Percentiles rank a stretch among this genome's conserved stretches.
phyloP scores from a whole-genome alignment of 1,284 basidiomycete genomes.

The Butyriboletus appendiculatus region DNA sequence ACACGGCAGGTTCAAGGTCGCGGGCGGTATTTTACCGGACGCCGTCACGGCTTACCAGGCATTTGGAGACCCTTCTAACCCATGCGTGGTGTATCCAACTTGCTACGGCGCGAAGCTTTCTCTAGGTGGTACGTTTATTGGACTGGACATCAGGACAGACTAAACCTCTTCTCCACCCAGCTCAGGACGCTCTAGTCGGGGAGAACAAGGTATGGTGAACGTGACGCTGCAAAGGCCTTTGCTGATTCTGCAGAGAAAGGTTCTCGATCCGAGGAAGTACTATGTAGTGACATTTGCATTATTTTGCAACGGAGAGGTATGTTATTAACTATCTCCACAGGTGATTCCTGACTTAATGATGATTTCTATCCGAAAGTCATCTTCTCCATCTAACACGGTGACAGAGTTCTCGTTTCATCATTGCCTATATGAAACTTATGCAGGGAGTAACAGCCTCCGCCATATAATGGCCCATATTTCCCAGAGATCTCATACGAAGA shows the following conservation, averaged over 20 bases:
- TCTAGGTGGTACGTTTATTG: slow-evolving; percentile 15
- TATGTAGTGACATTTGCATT: slow-evolving; percentile 55
- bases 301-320: slow-evolving; percentile 58
- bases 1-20: slow-evolving; percentile 24
- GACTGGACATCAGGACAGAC: not conserved
- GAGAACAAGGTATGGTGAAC: slow-evolving; percentile 40
- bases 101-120: slow-evolving; percentile 25
- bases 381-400: slow-evolving; percentile 20
- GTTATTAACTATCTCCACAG: slow-evolving; percentile 3
- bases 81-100: slow-evolving; percentile 21
- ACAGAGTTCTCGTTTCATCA: not conserved
- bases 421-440: slow-evolving; percentile 13
- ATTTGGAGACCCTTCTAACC: slow-evolving; percentile 22
- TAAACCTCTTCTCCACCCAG: slow-evolving; percentile 30
- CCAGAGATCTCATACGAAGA: slow-evolving; percentile 39
- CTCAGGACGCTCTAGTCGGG: slow-evolving; percentile 49
- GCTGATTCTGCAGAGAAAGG: slow-evolving; percentile 27
- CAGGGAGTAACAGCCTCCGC: slow-evolving; percentile 35
- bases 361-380: slow-evolving; percentile 7
- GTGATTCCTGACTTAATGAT: not conserved
- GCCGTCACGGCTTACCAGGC: slow-evolving; percentile 25
- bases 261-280: slow-evolving; percentile 50
- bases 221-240: not conserved
- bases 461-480: slow-evolving; percentile 48
- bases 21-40: slow-evolving; percentile 25